A percentile compares a stretch with the other conserved stretches of the same genome.
Evolutionary conservation across 2,329 filamentous ascomycete genomes (phyloP).

Genomic region (Arthroderma uncinatum): DNA sequence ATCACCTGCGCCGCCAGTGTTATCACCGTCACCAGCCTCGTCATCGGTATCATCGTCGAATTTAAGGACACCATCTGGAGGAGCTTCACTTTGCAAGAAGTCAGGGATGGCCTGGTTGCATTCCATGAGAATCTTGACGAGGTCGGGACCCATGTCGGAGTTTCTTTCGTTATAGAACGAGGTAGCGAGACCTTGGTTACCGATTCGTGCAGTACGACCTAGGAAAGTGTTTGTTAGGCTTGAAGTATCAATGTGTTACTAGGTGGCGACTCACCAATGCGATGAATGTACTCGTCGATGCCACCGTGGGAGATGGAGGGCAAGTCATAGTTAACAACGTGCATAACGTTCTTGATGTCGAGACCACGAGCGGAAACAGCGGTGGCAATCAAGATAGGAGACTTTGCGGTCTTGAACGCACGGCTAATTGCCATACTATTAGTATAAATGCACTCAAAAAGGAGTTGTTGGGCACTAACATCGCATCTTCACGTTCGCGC

Average conservation of each 20-base stretch:
- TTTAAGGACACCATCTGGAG: conserved; percentile 29
- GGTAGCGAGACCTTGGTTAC: conserved; percentile 71
- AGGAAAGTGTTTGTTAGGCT: conserved; percentile 5
- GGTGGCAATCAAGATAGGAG: conserved; percentile 75
- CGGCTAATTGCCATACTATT: conserved; percentile 37
- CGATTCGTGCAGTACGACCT: conserved; percentile 90
- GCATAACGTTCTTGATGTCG: conserved; percentile 74
- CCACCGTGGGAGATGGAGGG: conserved; percentile 66
- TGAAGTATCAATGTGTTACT: background rate
- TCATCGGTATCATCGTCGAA: conserved; percentile 47
- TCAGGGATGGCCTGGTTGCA: conserved; percentile 68
- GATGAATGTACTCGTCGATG: conserved; percentile 86
- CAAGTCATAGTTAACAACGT: conserved; percentile 89
- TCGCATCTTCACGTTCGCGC: conserved; percentile 78
- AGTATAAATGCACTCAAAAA: conserved; percentile 9
- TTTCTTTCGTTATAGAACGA: conserved; percentile 80
- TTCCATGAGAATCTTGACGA: conserved; percentile 75
- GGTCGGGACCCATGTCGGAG: conserved; percentile 55
- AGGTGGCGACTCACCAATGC: conserved; percentile 56
- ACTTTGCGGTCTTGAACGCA: conserved; percentile 62
- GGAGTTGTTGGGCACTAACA: conserved; percentile 40
- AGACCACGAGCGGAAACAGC: conserved; percentile 79
- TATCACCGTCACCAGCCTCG: conserved; percentile 21
- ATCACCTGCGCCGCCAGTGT: conserved; percentile 6
- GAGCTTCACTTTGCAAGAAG: conserved; percentile 56